Base-by-base conservation (phyloP, 306 rosid genomes). In the Vachellia pachyceras region DNA sequence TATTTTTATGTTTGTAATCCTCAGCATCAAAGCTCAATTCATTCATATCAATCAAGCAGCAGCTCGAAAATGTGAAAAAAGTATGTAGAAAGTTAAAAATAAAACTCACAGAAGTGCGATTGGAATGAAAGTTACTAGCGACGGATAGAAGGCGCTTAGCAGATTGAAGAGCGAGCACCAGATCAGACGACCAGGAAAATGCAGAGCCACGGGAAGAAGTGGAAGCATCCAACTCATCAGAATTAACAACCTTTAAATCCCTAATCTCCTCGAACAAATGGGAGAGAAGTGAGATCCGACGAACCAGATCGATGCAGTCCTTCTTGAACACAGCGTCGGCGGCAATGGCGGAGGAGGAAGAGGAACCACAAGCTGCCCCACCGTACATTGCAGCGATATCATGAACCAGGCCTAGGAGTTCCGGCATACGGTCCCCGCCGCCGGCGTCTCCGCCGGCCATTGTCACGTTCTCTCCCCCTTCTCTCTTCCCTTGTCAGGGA, bases 241-340 rank as follows among this genome's bases (percentile, higher is more conserved):
- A 79, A 71, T 41, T 77, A 7, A 41, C 20, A 46, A 63, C 83
- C 78, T 90, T 82, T 20, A 87, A 83, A 14, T 91, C 94, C 82
- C 75, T 81, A 76, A 95, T 87, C 80, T 95, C 99, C 82, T 95
- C 98, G 29, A 91, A 85, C 77, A 95, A 76, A 78, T 95, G 96
- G 39, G 94, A 76, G 29, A 95, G 90, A 29, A 93, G 89, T 25
- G 95, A 90, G 90, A 95, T 95, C 96, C 97, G 93, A 54, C 98
- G 96, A 57, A 92, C 93, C 72, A 95, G 94, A 91, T 95, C 99
- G 84, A 92, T 88, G 81, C 94, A 91, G 72, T 93, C 99, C 82
- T 86, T 95, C 84, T 73, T 89, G 87, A 91, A 93, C 49, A 76
- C 23, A 13, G 85, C 85, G 13, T 79, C 89, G 66, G 73, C 65